Evolutionary conservation across 306 rosid genomes (phyloP), one percentile per base, ranked within the genome.

Genomic region (Comarum palustre): DNA sequence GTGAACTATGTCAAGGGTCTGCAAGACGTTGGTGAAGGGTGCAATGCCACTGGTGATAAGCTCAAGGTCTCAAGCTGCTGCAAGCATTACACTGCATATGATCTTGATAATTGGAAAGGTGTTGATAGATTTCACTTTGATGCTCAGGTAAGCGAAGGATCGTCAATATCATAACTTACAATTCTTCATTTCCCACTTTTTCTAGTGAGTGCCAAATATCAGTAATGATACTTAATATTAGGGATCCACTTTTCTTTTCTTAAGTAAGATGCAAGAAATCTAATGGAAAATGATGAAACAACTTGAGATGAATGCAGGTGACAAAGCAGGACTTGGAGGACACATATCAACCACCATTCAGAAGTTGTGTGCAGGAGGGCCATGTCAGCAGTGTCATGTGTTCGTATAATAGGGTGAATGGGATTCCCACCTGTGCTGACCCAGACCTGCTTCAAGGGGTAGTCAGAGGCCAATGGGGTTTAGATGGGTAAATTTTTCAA

Each of bases 381-480:
- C 91, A 91, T 78, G 93, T 86, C 32, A 89, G 97, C 55, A 91
- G 97, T 73, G 91, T 92, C 7, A 92, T 92, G 97, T 92, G 97
- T 58, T 91, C 97, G 50, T 92, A 89, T 39, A 91, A 91, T 75
- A 84, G 93, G 71, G 96, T 89, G 39, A 87, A 92, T 67, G 97
- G 96, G 4, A 73, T 92, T 82, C 97, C 97, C 55, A 92, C 97
- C 2, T 89, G 97, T 78, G 96, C 97, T 62, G 93, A 92, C 8
- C 89, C 97, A 12, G 84, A 79, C 63, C 92, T 91, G n/a, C 90
- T 91, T 76, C 73, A 84, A 81, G 93, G 87, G 1, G 65, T 86
- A 52, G 63, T 92, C 11, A 87, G 97, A 82, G 96, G 76, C 65
- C 84, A 89, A 68, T 91, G 96, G 97, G 82, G 81, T 77, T 89